These are phyloP conservation scores for Glycine latifolia DNA, from an alignment of 306 rosid genomes.

Conservation along the genomic window DNA sequence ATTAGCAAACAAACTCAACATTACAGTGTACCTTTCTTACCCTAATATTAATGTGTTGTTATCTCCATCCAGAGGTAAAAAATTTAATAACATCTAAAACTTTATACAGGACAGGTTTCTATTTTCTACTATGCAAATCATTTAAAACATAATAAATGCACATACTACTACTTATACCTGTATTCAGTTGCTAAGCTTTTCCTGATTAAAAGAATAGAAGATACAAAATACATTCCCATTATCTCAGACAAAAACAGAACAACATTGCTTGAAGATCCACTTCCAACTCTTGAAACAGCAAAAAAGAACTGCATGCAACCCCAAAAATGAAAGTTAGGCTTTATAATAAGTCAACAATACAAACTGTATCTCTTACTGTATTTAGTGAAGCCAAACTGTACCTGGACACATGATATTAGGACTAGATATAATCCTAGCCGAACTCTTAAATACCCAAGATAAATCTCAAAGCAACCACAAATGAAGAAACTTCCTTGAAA, in stretches of 20 bases:
- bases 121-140: slow-evolving; percentile 24
- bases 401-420: neutral
- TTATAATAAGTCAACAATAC: slow-evolving; percentile 29
- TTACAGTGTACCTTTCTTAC: neutral
- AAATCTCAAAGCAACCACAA: slow-evolving; percentile 19
- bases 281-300: slow-evolving; percentile 97
- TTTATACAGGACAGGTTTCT: slow-evolving; percentile 12
- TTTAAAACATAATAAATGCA: slow-evolving; percentile 13
- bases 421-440: neutral
- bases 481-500: neutral
- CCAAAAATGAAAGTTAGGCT: slow-evolving; percentile 33
- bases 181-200: slow-evolving; percentile 97
- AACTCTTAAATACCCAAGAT: neutral
- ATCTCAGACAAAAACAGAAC: slow-evolving; percentile 94
- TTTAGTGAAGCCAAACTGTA: slow-evolving; percentile 6
- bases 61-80: slow-evolving; percentile 15
- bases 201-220: slow-evolving; percentile 96
- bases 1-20: slow-evolving; percentile 11
- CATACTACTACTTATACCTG: slow-evolving; percentile 61
- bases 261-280: slow-evolving; percentile 99
- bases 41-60: slow-evolving; percentile 15
- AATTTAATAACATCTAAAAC: neutral
- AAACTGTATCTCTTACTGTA: slow-evolving; percentile 11
- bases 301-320: slow-evolving; percentile 81
- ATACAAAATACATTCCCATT: slow-evolving; percentile 97